Conservation (phyloP, 2,329 filamentous ascomycete genomes). For the Aureobasidium sp. region DNA sequence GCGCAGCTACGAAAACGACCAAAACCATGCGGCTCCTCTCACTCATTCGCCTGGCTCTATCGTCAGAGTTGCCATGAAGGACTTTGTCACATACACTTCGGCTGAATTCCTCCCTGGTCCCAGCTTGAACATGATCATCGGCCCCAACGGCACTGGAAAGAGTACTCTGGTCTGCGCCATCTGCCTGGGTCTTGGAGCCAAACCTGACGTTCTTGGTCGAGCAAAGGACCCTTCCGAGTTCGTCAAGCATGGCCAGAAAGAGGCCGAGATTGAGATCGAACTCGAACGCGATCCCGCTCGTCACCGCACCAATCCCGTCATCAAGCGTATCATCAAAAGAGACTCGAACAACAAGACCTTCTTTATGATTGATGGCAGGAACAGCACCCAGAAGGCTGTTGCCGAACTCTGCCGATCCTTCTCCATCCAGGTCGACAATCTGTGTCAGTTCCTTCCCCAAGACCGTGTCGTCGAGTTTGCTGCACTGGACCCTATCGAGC, state of each 20-base stretch:
- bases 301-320: constrained; percentile 60
- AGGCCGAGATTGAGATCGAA: constrained; percentile 85
- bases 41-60: constrained; percentile 69
- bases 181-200: constrained; percentile 83
- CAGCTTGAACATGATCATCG: constrained; percentile 96
- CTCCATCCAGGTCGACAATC: constrained; percentile 92
- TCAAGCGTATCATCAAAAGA: constrained; percentile 68
- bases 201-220: constrained; percentile 73
- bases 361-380: constrained; percentile 69
- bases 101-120: constrained; percentile 89
- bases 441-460: constrained; percentile 95
- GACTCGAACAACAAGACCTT: constrained; percentile 60
- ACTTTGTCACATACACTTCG: constrained; percentile 92
- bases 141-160: constrained; percentile 97
- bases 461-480: constrained; percentile 95
- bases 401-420: constrained; percentile 61
- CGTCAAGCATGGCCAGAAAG: constrained; percentile 77
- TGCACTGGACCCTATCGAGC: constrained; percentile 68
- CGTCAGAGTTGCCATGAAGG: constrained; percentile 72
- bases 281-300: constrained; percentile 56
- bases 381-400: constrained; percentile 55
- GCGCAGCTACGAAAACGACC: constrained; percentile 26
- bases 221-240: constrained; percentile 82
- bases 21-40: constrained; percentile 17
- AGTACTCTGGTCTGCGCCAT: constrained; percentile 96